Conservation (phyloP, 192 early-diverging fungal genomes). For the Podila verticillata region DNA sequence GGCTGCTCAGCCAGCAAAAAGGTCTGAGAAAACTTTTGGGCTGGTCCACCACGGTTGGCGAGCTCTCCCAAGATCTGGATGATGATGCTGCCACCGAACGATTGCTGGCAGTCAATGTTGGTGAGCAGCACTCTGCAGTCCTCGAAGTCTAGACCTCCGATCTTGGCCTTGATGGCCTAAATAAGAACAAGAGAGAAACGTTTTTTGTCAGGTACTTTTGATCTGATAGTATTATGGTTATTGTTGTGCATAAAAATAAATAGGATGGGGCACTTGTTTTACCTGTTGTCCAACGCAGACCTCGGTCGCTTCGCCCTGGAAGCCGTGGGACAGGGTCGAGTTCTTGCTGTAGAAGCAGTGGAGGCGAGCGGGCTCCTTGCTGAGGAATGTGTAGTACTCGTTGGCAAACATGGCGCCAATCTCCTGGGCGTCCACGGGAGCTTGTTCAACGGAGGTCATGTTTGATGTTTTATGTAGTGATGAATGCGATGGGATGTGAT, state of each 20-base stretch:
- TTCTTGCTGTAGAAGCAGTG: slow-evolving; percentile 91
- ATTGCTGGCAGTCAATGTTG: slow-evolving; percentile 86
- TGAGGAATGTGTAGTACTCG: slow-evolving; percentile 94
- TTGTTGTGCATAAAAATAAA: not conserved
- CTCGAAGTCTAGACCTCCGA: slow-evolving; percentile 79
- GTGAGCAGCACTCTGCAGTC: slow-evolving; percentile 89
- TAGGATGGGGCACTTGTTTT: too few relatives aligned
- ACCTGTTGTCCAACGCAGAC: slow-evolving; percentile 79
- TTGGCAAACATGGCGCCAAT: slow-evolving; percentile 95
- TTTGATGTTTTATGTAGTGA: too few relatives aligned
- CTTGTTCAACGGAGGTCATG: slow-evolving; percentile 6
- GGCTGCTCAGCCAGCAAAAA: slow-evolving; percentile 92
- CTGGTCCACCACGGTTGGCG: slow-evolving; percentile 81
- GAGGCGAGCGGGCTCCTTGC: slow-evolving; percentile 81
- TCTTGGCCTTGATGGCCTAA: slow-evolving; percentile 85
- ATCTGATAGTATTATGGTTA: not conserved
- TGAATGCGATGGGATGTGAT: not conserved
- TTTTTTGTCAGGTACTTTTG: too few relatives aligned
- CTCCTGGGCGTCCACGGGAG: slow-evolving; percentile 63
- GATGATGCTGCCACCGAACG: slow-evolving; percentile 80
- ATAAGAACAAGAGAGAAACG: not conserved
- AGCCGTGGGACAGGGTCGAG: slow-evolving; percentile 84
- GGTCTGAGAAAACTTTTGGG: slow-evolving; percentile 91
- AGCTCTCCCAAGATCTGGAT: slow-evolving; percentile 94
- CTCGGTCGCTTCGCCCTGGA: slow-evolving; percentile 77